Evolutionary conservation across 345 rosid genomes (phyloP).

Genomic region (Reutealis trisperma): DNA sequence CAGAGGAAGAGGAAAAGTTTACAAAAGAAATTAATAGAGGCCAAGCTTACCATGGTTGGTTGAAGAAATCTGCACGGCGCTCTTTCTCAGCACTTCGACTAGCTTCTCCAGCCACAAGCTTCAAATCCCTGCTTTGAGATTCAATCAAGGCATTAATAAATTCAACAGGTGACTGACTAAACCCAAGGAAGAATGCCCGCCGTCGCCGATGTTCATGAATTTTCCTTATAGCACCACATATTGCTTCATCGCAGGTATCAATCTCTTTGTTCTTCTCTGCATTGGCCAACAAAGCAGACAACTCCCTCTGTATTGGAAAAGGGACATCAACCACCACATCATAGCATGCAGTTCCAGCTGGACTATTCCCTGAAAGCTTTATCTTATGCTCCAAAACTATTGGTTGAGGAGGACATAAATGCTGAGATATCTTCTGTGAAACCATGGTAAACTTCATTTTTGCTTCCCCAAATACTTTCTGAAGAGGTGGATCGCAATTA

Average conservation of each 20-base stretch:
- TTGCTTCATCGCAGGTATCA: slow-evolving; percentile 91
- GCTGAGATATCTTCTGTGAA: slow-evolving; percentile 84
- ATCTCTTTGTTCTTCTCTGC: slow-evolving; percentile 98
- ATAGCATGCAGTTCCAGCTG: slow-evolving; percentile 84
- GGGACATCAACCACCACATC: slow-evolving; percentile 96
- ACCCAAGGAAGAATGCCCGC: slow-evolving; percentile 92
- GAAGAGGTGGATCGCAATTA: slow-evolving; percentile 81
- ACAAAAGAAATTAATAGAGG: background rate
- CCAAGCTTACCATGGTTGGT: slow-evolving; percentile 86
- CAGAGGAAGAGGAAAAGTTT: background rate
- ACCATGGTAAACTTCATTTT: slow-evolving; percentile 82
- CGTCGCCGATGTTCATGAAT: slow-evolving; percentile 93
- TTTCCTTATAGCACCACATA: slow-evolving; percentile 86
- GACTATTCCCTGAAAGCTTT: slow-evolving; percentile 86
- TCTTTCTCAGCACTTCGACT: slow-evolving; percentile 87
- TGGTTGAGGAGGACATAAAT: slow-evolving; percentile 82
- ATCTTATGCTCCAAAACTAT: slow-evolving; percentile 89
- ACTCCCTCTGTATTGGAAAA: slow-evolving; percentile 87
- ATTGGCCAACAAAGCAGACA: slow-evolving; percentile 77
- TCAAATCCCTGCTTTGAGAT: slow-evolving; percentile 90
- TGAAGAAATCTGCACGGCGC: slow-evolving; percentile 83
- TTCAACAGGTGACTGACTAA: slow-evolving; percentile 96
- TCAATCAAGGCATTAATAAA: slow-evolving; percentile 89
- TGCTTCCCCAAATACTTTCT: slow-evolving; percentile 89
- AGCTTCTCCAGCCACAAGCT: slow-evolving; percentile 83